Evolutionary conservation across 352 stramenopile species (phyloP).

Genomic region (Lagenidium sp.): DNA sequence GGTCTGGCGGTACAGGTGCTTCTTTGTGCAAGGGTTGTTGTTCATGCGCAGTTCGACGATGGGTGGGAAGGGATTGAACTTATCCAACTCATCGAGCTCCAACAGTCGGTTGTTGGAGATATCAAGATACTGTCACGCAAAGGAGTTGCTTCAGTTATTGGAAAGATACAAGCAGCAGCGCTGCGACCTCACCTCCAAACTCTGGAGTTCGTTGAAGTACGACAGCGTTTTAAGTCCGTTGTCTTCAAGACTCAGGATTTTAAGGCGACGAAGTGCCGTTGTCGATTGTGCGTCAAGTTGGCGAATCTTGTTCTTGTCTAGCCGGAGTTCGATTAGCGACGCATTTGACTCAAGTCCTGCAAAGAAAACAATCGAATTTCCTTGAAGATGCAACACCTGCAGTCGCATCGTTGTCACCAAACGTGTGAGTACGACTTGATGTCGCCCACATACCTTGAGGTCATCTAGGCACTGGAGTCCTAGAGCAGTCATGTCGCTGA

Average conservation of each 20-base stretch:
- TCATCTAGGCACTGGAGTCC: slow-evolving; percentile 54
- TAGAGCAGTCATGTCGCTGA: slow-evolving; percentile 65
- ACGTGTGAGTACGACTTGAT: too few species aligned
- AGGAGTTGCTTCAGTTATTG: neutral
- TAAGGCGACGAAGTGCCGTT: slow-evolving; percentile 33
- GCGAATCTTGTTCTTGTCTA: slow-evolving; percentile 82
- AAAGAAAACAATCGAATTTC: slow-evolving; percentile 71
- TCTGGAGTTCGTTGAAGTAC: slow-evolving; percentile 55
- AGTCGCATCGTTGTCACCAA: neutral
- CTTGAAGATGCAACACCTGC: slow-evolving; percentile 65
- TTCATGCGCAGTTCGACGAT: slow-evolving; percentile 48
- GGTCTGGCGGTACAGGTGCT: slow-evolving; percentile 73
- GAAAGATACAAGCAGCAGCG: too few species aligned
- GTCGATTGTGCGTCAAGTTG: slow-evolving; percentile 56
- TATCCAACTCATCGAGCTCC: slow-evolving; percentile 79
- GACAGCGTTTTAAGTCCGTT: slow-evolving; percentile 69
- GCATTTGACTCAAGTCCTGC: slow-evolving; percentile 48
- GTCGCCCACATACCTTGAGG: slow-evolving; percentile 45
- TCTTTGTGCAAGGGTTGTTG: slow-evolving; percentile 76
- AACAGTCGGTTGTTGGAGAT: slow-evolving; percentile 67
- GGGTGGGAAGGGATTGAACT: slow-evolving; percentile 38
- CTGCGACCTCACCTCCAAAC: slow-evolving; percentile 56
- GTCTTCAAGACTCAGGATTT: slow-evolving; percentile 61
- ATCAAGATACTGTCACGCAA: slow-evolving; percentile 40
- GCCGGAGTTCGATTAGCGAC: slow-evolving; percentile 54